Percentiles rank a stretch among this genome's conserved stretches.
These are phyloP conservation scores for Beta vulgaris DNA, from an alignment of 148 eudicot genomes.

Conservation along the genomic window DNA sequence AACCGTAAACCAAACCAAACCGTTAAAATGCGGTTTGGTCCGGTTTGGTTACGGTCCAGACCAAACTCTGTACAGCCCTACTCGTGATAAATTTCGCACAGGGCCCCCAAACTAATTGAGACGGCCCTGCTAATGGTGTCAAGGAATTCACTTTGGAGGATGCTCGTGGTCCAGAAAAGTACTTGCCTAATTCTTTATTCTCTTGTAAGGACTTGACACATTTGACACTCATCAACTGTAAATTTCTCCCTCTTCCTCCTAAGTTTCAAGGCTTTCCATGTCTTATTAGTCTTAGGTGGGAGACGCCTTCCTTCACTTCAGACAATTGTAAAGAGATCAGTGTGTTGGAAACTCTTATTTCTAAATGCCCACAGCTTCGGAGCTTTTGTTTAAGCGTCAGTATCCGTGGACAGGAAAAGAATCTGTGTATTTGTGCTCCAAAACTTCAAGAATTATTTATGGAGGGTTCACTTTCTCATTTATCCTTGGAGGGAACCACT, in stretches of 20 bases:
- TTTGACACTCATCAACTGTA: neutral
- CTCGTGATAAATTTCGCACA: too few relatives aligned
- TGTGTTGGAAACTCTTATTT: neutral
- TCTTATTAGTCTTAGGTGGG: neutral
- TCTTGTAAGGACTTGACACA: neutral
- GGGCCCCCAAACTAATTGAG: too few relatives aligned
- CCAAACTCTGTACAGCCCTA: too few relatives aligned
- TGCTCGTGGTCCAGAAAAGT: neutral
- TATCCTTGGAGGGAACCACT: neutral
- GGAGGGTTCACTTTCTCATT: neutral
- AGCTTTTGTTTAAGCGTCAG: neutral
- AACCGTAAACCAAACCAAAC: too few relatives aligned
- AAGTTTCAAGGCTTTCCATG: slow-evolving; percentile 1
- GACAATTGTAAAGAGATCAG: neutral
- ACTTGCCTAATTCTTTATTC: neutral
- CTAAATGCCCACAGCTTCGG: neutral
- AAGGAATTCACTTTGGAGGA: neutral
- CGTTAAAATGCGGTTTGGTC: too few relatives aligned
- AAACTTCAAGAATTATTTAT: neutral
- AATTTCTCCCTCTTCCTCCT: neutral
- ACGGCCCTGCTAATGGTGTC: neutral
- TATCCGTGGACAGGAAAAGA: too few relatives aligned
- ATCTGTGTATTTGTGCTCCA: neutral
- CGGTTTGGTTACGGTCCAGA: too few relatives aligned
- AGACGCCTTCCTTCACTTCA: neutral